Evolutionary conservation across 208 protist species (phyloP), one percentile per base, ranked within the genome.

Genomic region (Acanthamoeba lenticulata): DNA sequence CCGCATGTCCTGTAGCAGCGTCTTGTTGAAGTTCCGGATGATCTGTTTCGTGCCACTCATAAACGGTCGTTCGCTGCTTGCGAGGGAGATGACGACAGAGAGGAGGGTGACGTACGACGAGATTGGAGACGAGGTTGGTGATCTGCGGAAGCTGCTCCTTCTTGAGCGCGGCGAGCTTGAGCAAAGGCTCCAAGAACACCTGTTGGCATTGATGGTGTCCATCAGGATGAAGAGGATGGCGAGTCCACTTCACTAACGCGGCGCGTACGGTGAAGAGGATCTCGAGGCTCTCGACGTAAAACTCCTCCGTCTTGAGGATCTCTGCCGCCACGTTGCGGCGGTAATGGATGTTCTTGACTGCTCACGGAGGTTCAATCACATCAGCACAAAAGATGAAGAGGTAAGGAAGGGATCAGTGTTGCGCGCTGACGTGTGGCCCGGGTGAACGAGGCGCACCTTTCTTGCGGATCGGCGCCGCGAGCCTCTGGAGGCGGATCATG

Each of bases 291-390:
- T 57, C 32, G 19, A 86, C 77, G 47, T 86, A 86, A n/a, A 86
- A 27, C n/a, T 86, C 77, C 38, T 86, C 77, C 2, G 77, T 86
- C n/a, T 86, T 42, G n/a, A 86, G 77, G 17, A 86, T 86, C 32
- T 86, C 77, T 0, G 6, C 24, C 5, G 77, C 77, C 32, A 86
- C 77, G 38, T 86, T 86, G 4, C 40, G 21, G 17, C 77, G 77
- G 27, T 86, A 86, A 27, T 32, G 32, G 9, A 52, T 49, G 47
- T 86, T 86, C 77, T 57, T 86, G 13, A 47, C 77, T n/a, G n/a
- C n/a, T n/a, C n/a, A n/a, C n/a, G n/a, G n/a, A n/a, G n/a, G n/a
- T n/a, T n/a, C n/a, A n/a, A n/a, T n/a, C n/a, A n/a, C n/a, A n/a
- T n/a, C n/a, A n/a, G n/a, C n/a, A n/a, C n/a, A n/a, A n/a, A n/a